A percentile compares a stretch with the other conserved stretches of the same genome.
phyloP scores from a whole-genome alignment of 352 stramenopile species.

The Phytophthora fragariaefolia region DNA sequence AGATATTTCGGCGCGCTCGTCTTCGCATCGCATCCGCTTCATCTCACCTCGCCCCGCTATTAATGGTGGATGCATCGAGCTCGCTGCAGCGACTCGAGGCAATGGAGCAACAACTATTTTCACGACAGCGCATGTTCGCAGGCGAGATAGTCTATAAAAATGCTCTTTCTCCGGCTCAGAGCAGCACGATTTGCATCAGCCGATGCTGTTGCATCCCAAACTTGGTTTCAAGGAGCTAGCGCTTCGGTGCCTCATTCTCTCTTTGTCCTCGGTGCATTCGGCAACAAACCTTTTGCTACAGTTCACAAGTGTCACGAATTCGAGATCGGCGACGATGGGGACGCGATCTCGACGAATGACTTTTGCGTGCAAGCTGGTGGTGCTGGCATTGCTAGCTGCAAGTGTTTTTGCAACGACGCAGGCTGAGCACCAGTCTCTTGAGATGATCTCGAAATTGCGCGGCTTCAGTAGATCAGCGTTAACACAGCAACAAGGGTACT shows the following conservation, averaged over 20 bases:
- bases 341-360: not conserved
- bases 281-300: conserved; percentile 10
- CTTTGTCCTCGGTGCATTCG: conserved; percentile 29
- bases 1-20: not conserved
- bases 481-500: not conserved
- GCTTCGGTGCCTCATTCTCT: conserved; percentile 30
- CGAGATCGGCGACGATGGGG: conserved; percentile 28
- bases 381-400: conserved; percentile 9
- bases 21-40: not conserved
- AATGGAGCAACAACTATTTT: conserved; percentile 8
- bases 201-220: conserved; percentile 31
- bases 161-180: not conserved
- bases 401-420: conserved; percentile 13
- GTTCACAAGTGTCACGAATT: not conserved
- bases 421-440: conserved; percentile 16
- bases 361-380: not conserved
- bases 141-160: conserved; percentile 26
- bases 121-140: conserved; percentile 15
- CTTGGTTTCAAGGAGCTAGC: conserved; percentile 22
- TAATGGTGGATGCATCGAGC: not conserved
- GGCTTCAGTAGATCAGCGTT: conserved; percentile 13
- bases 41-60: not conserved
- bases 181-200: not conserved
- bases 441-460: conserved; percentile 27
- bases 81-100: conserved; percentile 1